Conservation (phyloP, 208 protist species). For the Leptomonas seymouri region DNA sequence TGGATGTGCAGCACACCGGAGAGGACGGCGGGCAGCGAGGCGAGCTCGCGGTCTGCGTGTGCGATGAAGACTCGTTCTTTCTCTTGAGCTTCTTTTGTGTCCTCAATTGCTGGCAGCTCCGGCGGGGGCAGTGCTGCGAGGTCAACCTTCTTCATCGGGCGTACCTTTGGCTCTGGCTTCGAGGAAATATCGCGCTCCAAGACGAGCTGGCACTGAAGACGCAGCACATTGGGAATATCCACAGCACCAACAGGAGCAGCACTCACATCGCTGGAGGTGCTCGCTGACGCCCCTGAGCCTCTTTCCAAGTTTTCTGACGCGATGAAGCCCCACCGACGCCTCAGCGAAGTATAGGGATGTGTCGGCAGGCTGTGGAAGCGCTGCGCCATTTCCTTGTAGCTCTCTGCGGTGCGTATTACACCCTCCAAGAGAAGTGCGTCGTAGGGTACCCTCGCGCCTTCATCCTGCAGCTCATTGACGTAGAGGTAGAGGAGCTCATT, state of each 20-base stretch:
- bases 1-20: slow-evolving; percentile 65
- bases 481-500: slow-evolving; percentile 58
- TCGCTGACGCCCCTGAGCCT: background rate
- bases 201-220: slow-evolving; percentile 19
- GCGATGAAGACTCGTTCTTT: slow-evolving; percentile 55
- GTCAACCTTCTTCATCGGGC: slow-evolving; percentile 63
- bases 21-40: slow-evolving; percentile 39
- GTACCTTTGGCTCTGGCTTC: slow-evolving; percentile 59
- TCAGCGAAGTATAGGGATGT: slow-evolving; percentile 21
- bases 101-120: slow-evolving; percentile 71
- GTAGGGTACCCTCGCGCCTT: slow-evolving; percentile 22
- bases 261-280: slow-evolving; percentile 7
- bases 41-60: slow-evolving; percentile 41
- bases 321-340: slow-evolving; percentile 11
- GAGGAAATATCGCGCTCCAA: slow-evolving; percentile 29
- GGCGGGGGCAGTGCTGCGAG: slow-evolving; percentile 62
- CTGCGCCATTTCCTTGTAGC: slow-evolving; percentile 37
- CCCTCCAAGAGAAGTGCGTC: slow-evolving; percentile 75
- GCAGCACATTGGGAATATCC: slow-evolving; percentile 21
- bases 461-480: slow-evolving; percentile 38
- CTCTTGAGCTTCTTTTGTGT: slow-evolving; percentile 37
- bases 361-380: slow-evolving; percentile 22
- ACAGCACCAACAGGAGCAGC: background rate
- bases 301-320: background rate
- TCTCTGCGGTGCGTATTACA: slow-evolving; percentile 40